These are phyloP conservation scores for Ceratocystis diversiconidia DNA, from an alignment of 2,329 filamentous ascomycete species.

Conservation along the genomic window DNA sequence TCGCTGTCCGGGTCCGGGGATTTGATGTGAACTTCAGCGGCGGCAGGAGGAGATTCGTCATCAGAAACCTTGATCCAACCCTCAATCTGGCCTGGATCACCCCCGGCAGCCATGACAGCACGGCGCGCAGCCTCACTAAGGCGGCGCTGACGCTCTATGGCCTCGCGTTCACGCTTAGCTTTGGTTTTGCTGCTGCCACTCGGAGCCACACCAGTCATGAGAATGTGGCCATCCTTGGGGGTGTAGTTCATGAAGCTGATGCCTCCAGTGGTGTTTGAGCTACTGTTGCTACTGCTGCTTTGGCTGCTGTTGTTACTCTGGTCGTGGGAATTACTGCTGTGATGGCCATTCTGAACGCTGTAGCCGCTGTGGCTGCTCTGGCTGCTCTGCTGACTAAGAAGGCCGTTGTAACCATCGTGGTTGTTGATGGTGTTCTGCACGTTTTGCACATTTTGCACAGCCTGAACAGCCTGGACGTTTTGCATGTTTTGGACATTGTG, in stretches of 20 bases:
- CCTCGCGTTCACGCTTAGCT: constrained; percentile 78
- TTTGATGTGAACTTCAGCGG: no score
- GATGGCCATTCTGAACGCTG: no score
- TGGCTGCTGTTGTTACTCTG: background rate
- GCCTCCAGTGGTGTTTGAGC: constrained; percentile 22
- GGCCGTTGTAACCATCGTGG: background rate
- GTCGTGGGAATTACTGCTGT: no score
- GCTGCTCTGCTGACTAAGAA: no score
- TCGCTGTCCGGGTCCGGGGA: no score
- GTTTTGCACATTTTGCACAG: no score
- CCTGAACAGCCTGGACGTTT: no score
- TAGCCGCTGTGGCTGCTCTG: no score
- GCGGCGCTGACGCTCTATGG: constrained; percentile 36
- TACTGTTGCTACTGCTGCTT: constrained; percentile 20
- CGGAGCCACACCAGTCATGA: constrained; percentile 82
- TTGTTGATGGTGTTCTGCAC: background rate
- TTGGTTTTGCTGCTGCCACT: constrained; percentile 90
- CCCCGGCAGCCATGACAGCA: background rate
- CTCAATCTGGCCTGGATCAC: background rate
- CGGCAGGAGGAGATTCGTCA: background rate
- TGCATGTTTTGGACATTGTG: no score
- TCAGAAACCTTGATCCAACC: background rate
- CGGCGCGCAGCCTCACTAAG: constrained; percentile 45
- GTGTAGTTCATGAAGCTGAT: constrained; percentile 76
- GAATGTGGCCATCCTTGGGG: constrained; percentile 57